phyloP scores from a whole-genome alignment of 2,329 filamentous ascomycete species.

The Calonectria naviculata region DNA sequence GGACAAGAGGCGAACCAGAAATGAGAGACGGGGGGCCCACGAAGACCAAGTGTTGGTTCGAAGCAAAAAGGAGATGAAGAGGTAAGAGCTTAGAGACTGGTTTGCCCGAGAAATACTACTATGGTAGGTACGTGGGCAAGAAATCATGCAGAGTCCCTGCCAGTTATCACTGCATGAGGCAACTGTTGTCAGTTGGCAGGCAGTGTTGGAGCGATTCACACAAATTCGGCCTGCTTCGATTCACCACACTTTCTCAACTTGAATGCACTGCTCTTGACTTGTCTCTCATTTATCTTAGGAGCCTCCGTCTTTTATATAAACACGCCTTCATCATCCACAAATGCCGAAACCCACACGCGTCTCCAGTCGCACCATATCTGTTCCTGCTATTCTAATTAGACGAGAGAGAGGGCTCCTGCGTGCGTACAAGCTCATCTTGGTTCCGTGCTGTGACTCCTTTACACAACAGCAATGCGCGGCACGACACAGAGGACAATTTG shows the following conservation, averaged over 20 bases:
- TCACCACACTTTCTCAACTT: not conserved
- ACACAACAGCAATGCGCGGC: slow-evolving; percentile 5
- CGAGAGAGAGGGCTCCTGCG: not conserved
- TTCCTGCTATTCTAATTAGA: not conserved
- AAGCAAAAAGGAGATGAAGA: not conserved
- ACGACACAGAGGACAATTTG: not conserved
- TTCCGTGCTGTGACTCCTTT: not conserved
- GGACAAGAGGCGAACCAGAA: not conserved
- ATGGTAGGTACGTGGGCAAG: not conserved
- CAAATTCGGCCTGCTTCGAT: not conserved
- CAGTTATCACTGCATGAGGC: slow-evolving; percentile 22
- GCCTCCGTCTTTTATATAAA: not conserved
- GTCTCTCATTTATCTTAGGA: not conserved
- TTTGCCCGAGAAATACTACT: not conserved
- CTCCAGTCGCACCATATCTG: not conserved
- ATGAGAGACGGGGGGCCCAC: not conserved
- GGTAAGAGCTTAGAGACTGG: not conserved
- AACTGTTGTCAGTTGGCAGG: slow-evolving; percentile 1
- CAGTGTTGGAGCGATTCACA: too few species aligned
- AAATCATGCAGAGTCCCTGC: not conserved
- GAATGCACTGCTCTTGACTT: not conserved
- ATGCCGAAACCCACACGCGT: not conserved
- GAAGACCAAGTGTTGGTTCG: not conserved
- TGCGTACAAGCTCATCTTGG: not conserved
- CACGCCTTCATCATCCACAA: not conserved